A percentile compares a stretch with the other conserved stretches of the same genome.
Evolutionary conservation across 2,329 filamentous ascomycete species (phyloP).

Genomic region (Emericellopsis atlantica): DNA sequence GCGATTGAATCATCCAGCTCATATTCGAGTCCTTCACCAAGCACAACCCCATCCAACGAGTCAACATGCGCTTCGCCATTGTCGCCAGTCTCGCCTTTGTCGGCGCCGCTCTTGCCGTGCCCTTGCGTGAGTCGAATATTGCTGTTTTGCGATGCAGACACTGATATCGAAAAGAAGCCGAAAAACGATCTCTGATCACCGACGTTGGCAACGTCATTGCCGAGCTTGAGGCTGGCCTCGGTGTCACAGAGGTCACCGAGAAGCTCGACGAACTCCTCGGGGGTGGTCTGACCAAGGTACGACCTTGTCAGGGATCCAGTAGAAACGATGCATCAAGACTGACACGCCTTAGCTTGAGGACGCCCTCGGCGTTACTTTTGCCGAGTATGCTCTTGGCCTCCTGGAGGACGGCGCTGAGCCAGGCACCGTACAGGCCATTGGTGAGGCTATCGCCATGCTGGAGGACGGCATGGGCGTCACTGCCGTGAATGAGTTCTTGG

Average conservation of each 20-base stretch:
- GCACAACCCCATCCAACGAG: background rate
- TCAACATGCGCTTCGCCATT: conserved; percentile 10
- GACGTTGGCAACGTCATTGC: conserved; percentile 6
- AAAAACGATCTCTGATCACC: conserved; percentile 5
- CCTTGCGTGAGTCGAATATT: conserved; percentile 1
- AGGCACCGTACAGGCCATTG: conserved; percentile 8
- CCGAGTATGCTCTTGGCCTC: conserved; percentile 9
- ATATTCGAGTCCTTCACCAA: background rate
- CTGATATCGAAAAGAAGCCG: background rate
- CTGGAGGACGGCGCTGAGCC: conserved; percentile 5
- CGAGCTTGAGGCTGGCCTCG: conserved; percentile 6
- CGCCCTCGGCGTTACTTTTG: conserved; percentile 8
- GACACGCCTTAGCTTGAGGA: conserved; percentile 4
- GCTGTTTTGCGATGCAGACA: background rate
- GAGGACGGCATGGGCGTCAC: conserved; percentile 8
- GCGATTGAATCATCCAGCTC: too few relatives aligned
- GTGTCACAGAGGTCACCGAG: conserved; percentile 7
- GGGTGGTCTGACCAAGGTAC: conserved; percentile 6
- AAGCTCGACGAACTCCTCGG: conserved; percentile 8
- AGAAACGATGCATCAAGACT: background rate
- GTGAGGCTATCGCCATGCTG: conserved; percentile 10
- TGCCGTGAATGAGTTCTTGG: conserved; percentile 9
- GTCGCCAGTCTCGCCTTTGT: conserved; percentile 5
- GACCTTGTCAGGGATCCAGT: background rate
- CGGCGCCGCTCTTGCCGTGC: conserved; percentile 6